Evolutionary conservation across 2,329 filamentous ascomycete species (phyloP).

Genomic region (Diaporthe citri): DNA sequence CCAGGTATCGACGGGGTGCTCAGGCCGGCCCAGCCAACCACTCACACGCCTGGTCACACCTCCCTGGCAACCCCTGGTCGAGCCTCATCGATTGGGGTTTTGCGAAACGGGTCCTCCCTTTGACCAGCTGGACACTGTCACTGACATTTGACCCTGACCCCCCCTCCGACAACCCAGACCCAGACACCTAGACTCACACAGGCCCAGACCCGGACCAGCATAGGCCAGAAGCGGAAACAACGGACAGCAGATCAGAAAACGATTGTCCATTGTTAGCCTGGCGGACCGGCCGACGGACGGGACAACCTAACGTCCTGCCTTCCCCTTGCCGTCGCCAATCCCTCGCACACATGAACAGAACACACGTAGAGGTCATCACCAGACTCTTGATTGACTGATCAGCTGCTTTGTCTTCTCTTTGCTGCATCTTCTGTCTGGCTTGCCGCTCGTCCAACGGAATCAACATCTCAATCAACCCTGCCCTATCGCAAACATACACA

Average conservation of each 20-base stretch:
- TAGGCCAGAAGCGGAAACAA: constrained; percentile 27
- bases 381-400: constrained; percentile 11
- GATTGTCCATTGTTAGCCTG: constrained; percentile 24
- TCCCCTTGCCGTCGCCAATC: constrained; percentile 12
- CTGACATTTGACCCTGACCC: not conserved
- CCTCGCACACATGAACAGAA: constrained; percentile 5
- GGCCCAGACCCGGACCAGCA: constrained; percentile 5
- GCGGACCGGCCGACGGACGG: constrained; percentile 13
- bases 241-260: constrained; percentile 21
- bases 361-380: constrained; percentile 11
- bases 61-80: constrained; percentile 21
- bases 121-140: constrained; percentile 19
- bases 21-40: not conserved
- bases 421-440: constrained; percentile 1
- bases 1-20: not conserved
- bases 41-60: not conserved
- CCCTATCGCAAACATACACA: not conserved
- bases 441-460: not conserved
- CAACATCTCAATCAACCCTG: constrained; percentile 16
- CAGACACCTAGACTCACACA: not conserved
- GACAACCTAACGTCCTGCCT: not conserved
- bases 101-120: constrained; percentile 28
- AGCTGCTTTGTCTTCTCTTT: not conserved
- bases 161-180: not conserved
- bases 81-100: constrained; percentile 19